Evolutionary conservation across 2,329 filamentous ascomycete genomes (phyloP).

Genomic region (Apiospora phragmitis): DNA sequence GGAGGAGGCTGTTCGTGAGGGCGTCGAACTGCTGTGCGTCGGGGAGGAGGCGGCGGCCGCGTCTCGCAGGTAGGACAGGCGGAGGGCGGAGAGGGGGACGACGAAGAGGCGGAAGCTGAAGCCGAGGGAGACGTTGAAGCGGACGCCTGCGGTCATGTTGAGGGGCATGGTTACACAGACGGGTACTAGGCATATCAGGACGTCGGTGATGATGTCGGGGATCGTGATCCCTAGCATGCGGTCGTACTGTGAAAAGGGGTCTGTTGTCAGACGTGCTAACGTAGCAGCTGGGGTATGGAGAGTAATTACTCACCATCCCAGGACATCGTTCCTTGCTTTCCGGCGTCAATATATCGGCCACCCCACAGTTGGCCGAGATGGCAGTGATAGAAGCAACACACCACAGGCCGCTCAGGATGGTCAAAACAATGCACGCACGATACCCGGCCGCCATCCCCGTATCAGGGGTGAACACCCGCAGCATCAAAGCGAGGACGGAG

Average conservation of each 20-base stretch:
- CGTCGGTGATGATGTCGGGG: conserved; percentile 18
- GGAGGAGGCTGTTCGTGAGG: conserved; percentile 17
- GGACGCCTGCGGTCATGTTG: conserved; percentile 19
- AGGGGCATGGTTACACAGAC: conserved; percentile 17
- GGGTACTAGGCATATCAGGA: conserved; percentile 19
- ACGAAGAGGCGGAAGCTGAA: conserved; percentile 25
- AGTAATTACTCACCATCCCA: conserved; percentile 15
- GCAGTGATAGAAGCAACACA: conserved; percentile 15
- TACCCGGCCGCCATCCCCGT: conserved; percentile 11
- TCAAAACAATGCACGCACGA: conserved; percentile 15
- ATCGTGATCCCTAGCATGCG: conserved; percentile 6
- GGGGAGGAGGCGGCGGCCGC: conserved; percentile 14
- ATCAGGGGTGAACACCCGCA: conserved; percentile 19
- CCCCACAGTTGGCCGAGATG: conserved; percentile 11
- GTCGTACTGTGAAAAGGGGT: not conserved
- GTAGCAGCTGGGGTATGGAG: too few species aligned
- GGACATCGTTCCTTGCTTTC: conserved; percentile 14
- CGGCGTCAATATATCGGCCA: conserved; percentile 9
- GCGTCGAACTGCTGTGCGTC: conserved; percentile 20
- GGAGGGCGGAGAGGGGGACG: conserved; percentile 16
- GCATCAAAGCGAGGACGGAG: conserved; percentile 19
- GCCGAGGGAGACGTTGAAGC: conserved; percentile 21
- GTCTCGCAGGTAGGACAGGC: conserved; percentile 15
- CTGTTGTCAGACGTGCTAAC: too few species aligned
- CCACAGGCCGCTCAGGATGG: conserved; percentile 16